Base-by-base conservation (phyloP, 164 flowering plant genomes). In the Nelumbo lutea region DNA sequence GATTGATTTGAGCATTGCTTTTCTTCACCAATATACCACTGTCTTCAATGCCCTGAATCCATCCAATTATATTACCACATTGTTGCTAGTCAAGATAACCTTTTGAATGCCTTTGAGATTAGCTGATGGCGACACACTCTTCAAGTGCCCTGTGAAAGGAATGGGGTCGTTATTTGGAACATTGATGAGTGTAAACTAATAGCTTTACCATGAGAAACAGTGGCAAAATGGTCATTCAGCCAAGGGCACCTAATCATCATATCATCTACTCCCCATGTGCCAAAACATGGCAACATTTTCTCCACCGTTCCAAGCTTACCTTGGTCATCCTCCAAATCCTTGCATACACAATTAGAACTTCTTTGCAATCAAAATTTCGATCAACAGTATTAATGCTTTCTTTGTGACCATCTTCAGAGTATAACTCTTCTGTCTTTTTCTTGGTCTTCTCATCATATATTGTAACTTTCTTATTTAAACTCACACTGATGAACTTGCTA, bases 201-300 rank as follows among this genome's bases (percentile, higher is more conserved):
- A 56, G 84, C 84, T 51, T 97, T 98, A 73, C 96, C 97, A 68
- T 93, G 98, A 72, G 99, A 95, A 76, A 95, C 87, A 72, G 91
- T 86, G 62, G 91, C 90, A 68, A 93, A 78, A 77, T 85, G 79
- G 72, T 93, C 87, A 77, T 91, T 96, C 75, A 78, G 90, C 99
- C 99, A 96, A 65, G 93, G 88, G 70, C 98, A 87, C 47, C 99
- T 98, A 76, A 96, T 98, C 38, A 89, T 80, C 99, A 95, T 95
- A 71, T 92, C 98, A 38, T 93, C 97, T 56, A 95, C 84, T 70
- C 98, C 97, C 68, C 99, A 98, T 27, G 90, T 81, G 50, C 89
- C 90, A 48, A 88, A 78, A 76, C 80, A 78, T 52, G 78, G 58
- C 78, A 92, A 74, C n/a, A 97, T 95, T 74, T 82, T 88, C 63